Percentiles rank a stretch among this genome's conserved stretches.
These are phyloP conservation scores for Penicillium mononematosum DNA, from an alignment of 495 filamentous ascomycete genomes.

Conservation along the genomic window DNA sequence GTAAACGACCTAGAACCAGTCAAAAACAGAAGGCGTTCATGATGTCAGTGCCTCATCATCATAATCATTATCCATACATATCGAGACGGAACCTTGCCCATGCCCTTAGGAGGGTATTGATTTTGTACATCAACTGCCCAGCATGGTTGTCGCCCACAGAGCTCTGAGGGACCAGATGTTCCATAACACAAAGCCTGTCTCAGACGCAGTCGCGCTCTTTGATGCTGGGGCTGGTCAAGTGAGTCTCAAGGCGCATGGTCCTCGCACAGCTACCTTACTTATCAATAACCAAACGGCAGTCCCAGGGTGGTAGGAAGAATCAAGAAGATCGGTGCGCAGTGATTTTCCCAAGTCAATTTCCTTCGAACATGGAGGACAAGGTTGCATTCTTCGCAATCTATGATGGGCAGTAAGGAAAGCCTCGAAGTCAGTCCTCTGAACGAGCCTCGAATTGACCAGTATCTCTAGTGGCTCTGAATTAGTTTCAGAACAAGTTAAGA, in stretches of 20 bases:
- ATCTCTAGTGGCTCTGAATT: constrained; percentile 33
- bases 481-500: constrained; percentile 37
- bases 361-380: constrained; percentile 29
- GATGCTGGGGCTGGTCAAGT: constrained; percentile 38
- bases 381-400: constrained; percentile 42
- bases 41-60: constrained; percentile 35
- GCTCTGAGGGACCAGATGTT: constrained; percentile 26
- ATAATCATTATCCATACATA: constrained; percentile 14
- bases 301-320: constrained; percentile 30
- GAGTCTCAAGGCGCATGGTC: background rate
- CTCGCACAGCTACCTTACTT: background rate
- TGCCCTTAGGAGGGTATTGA: background rate
- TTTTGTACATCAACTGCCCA: background rate
- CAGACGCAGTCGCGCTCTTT: constrained; percentile 32
- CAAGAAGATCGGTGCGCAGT: constrained; percentile 39
- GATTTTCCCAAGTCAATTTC: constrained; percentile 35
- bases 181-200: constrained; percentile 26
- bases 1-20: background rate
- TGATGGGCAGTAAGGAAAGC: constrained; percentile 42
- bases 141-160: constrained; percentile 21
- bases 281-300: constrained; percentile 22
- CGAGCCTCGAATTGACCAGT: background rate
- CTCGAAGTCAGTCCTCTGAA: background rate
- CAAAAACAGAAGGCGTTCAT: constrained; percentile 11
- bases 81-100: background rate